Conservation (phyloP, 2,329 filamentous ascomycete genomes). For the Cercospora sp. region DNA sequence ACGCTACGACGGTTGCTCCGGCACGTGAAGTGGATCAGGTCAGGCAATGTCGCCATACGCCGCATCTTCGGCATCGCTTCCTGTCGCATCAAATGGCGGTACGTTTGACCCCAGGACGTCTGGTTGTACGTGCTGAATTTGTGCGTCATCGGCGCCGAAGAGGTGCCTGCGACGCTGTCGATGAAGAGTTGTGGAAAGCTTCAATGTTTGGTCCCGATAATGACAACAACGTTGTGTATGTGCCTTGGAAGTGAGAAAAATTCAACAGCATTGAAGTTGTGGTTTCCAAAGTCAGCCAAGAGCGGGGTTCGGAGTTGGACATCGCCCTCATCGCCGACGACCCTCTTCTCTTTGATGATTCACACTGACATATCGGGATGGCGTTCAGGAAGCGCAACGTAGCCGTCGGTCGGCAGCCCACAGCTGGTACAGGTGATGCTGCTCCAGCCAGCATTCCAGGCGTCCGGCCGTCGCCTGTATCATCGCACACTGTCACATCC, state of each 20-base stretch:
- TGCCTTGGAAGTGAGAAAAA: background rate
- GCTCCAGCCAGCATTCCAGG: slow-evolving; percentile 41
- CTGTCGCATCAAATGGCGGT: background rate
- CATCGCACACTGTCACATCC: slow-evolving; percentile 84
- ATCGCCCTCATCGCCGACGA: background rate
- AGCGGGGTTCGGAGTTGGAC: background rate
- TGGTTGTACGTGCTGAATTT: background rate
- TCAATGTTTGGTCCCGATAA: background rate
- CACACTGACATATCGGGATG: slow-evolving; percentile 17
- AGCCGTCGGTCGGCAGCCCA: slow-evolving; percentile 17
- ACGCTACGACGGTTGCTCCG: background rate
- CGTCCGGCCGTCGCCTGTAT: slow-evolving; percentile 80
- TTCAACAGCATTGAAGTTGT: background rate
- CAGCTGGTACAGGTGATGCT: background rate
- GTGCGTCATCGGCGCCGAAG: background rate
- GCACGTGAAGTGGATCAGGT: background rate
- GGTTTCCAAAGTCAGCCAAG: background rate
- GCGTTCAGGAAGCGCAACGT: slow-evolving; percentile 33
- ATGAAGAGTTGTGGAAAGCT: background rate
- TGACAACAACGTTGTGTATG: background rate
- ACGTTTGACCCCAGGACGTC: background rate
- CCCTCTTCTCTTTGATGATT: background rate
- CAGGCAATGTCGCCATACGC: background rate
- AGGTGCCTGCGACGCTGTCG: background rate
- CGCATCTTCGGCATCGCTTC: background rate